phyloP scores from a whole-genome alignment of 1,284 basidiomycete genomes.

The Ceratobasidium sp. region DNA sequence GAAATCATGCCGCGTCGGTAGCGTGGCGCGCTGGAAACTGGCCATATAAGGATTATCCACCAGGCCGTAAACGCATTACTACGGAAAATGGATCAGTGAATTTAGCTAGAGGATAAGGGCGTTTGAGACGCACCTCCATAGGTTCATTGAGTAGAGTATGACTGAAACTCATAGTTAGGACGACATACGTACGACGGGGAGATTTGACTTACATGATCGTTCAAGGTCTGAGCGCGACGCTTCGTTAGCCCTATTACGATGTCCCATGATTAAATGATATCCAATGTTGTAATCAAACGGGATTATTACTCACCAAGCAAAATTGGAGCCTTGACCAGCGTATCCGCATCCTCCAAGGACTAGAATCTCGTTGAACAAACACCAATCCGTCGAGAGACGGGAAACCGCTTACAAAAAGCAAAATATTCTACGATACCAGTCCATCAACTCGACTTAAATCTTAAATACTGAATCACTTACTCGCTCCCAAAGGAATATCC shows the following conservation, averaged over 20 bases:
- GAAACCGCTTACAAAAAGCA: constrained; percentile 23
- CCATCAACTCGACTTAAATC: not conserved
- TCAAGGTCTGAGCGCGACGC: constrained; percentile 32
- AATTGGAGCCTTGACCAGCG: constrained; percentile 29
- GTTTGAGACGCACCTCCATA: constrained; percentile 13
- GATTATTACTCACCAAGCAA: constrained; percentile 31
- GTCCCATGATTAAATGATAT: not conserved
- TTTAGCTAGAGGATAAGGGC: not conserved
- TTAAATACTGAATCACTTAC: not conserved
- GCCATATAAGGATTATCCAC: constrained; percentile 37
- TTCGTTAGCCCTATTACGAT: constrained; percentile 25
- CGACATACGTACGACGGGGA: not conserved
- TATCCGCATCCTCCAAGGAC: constrained; percentile 32
- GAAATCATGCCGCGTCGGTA: constrained; percentile 38
- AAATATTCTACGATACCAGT: constrained; percentile 12
- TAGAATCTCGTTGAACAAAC: not conserved
- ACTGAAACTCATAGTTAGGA: not conserved
- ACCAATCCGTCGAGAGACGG: not conserved
- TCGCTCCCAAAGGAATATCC: constrained; percentile 36
- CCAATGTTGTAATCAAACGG: not conserved
- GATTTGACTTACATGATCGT: constrained; percentile 13
- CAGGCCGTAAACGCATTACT: constrained; percentile 27
- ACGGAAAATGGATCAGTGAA: not conserved
- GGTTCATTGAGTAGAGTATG: constrained; percentile 33
- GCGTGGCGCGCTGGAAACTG: constrained; percentile 29